Evolutionary conservation across 2,329 filamentous ascomycete species (phyloP), one percentile per base, ranked within the genome.

Genomic region (Sporothrix inflata): DNA sequence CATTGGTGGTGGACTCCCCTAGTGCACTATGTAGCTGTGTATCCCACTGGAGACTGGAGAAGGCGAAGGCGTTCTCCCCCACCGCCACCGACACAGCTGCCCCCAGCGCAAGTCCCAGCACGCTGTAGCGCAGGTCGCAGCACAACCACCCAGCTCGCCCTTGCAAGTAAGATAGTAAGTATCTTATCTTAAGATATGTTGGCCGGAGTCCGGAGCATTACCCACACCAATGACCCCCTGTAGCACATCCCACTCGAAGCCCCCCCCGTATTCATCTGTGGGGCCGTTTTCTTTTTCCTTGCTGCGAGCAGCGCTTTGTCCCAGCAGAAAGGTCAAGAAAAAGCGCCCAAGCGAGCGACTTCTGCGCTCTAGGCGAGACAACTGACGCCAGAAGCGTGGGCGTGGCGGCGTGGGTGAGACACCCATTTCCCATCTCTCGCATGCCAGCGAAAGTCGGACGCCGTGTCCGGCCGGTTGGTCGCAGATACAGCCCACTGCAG

Each of bases 51-150:
- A 24, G 34, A 12, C 3, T 6, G 16, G 11, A 45, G 42, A 11
- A 45, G 11, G 9, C 2, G 42, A 12, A 3, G 42, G 42, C 11
- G 42, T 7, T 30, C 7, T 57, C 53, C 57, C 55, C 57, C 57
- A 40, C 57, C 57, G 57, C n/a, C 57, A 40, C 57, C 21, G 57
- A 4, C 57, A 61, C 30, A 57, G 19, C 19, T 30, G 27, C 14
- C 24, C 53, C 57, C 57, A 40, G 69, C 42, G 69, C 42, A 70
- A 45, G 55, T 49, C 69, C 65, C 55, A 70, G 69, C 40, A 70
- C 69, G 69, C 55, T 49, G 45, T 21, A 63, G 69, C 69, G 69
- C 69, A 70, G 69, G 69, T 70, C 42, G 69, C 69, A 70, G 40
- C 42, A 70, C 69, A 61, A n/a, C 53, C 24, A 38, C n/a, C n/a